Evolutionary conservation across 805 yeast genomes (phyloP).

Genomic region (Barnettozyma vustinii): DNA sequence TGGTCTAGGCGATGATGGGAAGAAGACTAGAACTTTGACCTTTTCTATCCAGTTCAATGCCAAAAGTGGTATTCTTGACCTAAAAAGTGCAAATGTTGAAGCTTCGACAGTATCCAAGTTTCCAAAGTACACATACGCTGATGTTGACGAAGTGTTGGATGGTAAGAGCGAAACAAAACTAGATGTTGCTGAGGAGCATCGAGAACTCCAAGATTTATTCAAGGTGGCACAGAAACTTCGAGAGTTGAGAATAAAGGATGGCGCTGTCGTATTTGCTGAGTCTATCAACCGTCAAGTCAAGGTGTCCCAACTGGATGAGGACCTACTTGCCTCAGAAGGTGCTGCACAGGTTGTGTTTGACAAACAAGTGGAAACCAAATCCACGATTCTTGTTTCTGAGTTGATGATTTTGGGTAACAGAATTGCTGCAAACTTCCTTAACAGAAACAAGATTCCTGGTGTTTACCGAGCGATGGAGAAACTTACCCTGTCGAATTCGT

Average conservation of each 20-base stretch:
- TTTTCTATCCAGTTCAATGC: constrained; percentile 32
- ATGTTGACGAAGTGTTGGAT: constrained; percentile 49
- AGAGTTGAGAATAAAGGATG: constrained; percentile 25
- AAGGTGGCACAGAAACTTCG: constrained; percentile 28
- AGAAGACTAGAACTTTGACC: constrained; percentile 43
- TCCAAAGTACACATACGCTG: constrained; percentile 52
- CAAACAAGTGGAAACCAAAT: constrained; percentile 32
- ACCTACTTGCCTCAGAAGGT: neutral
- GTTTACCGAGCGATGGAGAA: constrained; percentile 35
- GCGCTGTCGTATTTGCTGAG: constrained; percentile 39
- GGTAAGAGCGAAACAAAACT: constrained; percentile 9
- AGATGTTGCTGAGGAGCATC: constrained; percentile 8
- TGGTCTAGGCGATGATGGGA: constrained; percentile 43
- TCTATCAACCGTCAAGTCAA: constrained; percentile 24
- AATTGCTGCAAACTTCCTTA: constrained; percentile 47
- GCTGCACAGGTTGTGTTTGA: constrained; percentile 18
- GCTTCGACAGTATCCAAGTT: constrained; percentile 42
- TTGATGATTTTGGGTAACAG: constrained; percentile 77
- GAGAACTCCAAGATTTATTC: constrained; percentile 34
- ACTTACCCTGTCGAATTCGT: constrained; percentile 21
- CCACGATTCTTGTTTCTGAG: constrained; percentile 71
- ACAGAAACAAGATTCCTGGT: constrained; percentile 41
- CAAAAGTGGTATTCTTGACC: constrained; percentile 17
- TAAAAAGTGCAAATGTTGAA: constrained; percentile 28
- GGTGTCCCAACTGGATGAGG: constrained; percentile 1